Evolutionary conservation across 768 basidiomycete genomes (phyloP), one percentile per base, ranked within the genome.

Genomic region (Pleurotus giganteus): DNA sequence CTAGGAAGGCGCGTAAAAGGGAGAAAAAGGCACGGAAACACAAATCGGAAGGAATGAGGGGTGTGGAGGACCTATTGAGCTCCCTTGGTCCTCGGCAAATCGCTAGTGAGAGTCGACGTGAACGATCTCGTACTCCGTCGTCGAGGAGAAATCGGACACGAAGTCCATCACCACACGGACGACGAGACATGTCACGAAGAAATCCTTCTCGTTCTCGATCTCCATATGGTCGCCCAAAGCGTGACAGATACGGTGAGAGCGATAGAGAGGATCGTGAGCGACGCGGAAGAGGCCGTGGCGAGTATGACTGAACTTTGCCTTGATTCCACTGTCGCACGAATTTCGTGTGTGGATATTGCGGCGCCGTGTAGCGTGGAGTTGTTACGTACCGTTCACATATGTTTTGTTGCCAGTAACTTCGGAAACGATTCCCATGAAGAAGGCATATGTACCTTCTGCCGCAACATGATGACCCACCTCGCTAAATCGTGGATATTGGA

Each of bases 1-100:
- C 80, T 3, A 73, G 90, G 54, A 94, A 89, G 68, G 89, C 85
- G 42, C 79, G 80, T 56, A 94, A 85, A 70, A 82, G 77, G 61
- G 83, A 82, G 69, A 89, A 82, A 66, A 91, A 81, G 64, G 72
- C 73, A 44, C 76, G 74, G 59, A 86, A 85, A 60, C 65, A 57
- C 26, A 86, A 84, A 61, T 87, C 86, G 15, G 81, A 80, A 11
- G 87, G 79, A 0, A 63, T 87, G 63, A 79, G 73, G 60, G 88
- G 78, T 15, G 88, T 89, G 4, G 85, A 91, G 65, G 79, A 78
- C n/a, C 62, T 91, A 53, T 67, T 91, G 57, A 80, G 67, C 58
- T 78, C 71, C 39, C 67, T 88, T 44, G 77, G 74, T 34, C 69
- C 67, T 29, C 63, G 71, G n/a, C 63, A 44, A 11, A 67, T 64